Conservation (phyloP, 2,329 filamentous ascomycete genomes). For the Xylaria sp. region DNA sequence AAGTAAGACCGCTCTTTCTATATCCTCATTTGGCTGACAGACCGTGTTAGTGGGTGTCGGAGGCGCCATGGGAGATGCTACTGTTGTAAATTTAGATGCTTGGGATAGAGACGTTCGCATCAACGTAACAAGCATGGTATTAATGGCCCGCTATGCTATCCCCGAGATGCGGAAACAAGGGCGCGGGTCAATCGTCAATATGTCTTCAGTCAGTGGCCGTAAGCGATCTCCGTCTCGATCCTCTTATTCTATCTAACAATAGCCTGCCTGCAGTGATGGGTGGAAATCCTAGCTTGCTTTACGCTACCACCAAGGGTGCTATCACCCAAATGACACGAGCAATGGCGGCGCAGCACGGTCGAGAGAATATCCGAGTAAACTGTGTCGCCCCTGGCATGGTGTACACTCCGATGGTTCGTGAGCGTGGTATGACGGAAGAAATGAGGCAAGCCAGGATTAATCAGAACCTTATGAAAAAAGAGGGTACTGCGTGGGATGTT, state of each 20-base stretch:
- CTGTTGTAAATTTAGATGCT: conserved; percentile 44
- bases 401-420: conserved; percentile 45
- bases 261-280: conserved; percentile 36
- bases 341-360: conserved; percentile 41
- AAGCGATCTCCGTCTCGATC: background rate
- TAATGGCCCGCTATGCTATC: conserved; percentile 49
- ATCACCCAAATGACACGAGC: conserved; percentile 45
- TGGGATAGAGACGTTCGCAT: conserved; percentile 50
- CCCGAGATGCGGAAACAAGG: conserved; percentile 51
- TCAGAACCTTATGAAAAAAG: conserved; percentile 44
- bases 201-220: conserved; percentile 50
- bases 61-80: conserved; percentile 49
- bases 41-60: conserved; percentile 48
- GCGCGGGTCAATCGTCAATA: conserved; percentile 52
- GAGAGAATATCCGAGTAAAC: conserved; percentile 40
- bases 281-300: conserved; percentile 47
- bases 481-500: conserved; percentile 47
- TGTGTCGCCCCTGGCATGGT: conserved; percentile 46
- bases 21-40: background rate
- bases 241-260: background rate
- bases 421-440: conserved; percentile 46
- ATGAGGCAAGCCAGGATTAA: conserved; percentile 45
- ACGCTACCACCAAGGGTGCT: conserved; percentile 51
- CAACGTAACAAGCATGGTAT: conserved; percentile 53
- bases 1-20: background rate